Conservation (phyloP, 2,329 filamentous ascomycete genomes). For the Trichoderma atrobrunneum region DNA sequence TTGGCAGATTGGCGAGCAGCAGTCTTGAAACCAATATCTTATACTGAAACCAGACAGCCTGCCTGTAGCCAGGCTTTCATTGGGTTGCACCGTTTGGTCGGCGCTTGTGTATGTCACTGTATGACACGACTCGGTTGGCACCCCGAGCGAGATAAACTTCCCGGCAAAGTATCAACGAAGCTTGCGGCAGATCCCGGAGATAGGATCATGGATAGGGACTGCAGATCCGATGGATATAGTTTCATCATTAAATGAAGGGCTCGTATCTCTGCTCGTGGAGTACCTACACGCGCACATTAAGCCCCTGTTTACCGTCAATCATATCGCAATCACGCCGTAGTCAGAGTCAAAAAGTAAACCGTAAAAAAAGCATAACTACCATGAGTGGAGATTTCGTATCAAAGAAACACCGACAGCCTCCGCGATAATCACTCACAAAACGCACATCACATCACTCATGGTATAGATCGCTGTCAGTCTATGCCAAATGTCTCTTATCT, state of each 20-base stretch:
- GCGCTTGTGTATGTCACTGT: neutral
- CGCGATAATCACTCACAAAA: slow-evolving; percentile 16
- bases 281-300: neutral
- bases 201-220: neutral
- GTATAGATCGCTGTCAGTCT: neutral
- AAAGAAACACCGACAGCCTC: slow-evolving; percentile 15
- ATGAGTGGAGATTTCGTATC: slow-evolving; percentile 30
- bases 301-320: neutral
- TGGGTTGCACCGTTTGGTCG: neutral
- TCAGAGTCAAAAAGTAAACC: neutral
- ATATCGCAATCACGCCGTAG: neutral
- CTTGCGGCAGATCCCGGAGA: neutral
- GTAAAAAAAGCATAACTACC: neutral
- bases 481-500: neutral
- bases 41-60: neutral
- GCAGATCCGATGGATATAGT: neutral
- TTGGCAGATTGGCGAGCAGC: neutral
- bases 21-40: neutral
- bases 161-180: neutral
- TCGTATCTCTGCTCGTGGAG: neutral
- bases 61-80: neutral
- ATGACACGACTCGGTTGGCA: neutral
- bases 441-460: neutral
- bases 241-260: too few relatives aligned
- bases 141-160: neutral